Base-by-base conservation (phyloP, 495 filamentous ascomycete genomes). In the Lasiosphaeriaceae sp. region DNA sequence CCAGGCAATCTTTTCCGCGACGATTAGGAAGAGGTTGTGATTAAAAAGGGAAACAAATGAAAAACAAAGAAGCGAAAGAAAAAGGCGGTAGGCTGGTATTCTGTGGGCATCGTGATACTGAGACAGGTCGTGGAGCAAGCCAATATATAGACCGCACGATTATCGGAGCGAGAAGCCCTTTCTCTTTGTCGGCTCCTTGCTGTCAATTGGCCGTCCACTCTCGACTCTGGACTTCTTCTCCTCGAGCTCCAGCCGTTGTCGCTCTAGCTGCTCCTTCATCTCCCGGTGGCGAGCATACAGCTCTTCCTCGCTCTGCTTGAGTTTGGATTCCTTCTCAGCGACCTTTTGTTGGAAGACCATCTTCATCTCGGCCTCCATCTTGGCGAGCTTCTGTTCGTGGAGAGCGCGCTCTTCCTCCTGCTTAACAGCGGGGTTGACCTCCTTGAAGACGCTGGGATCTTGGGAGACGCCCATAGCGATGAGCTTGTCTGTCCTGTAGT, bases 271-370 rank as follows among this genome's bases (percentile, higher is more conserved):
- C 63, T 98, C 94, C 81, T 97, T 98, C 94, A 98, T 98, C 81
- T 98, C 94, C 67, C 91, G 84, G 77, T 98, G 94, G 65, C 94
- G 87, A 54, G 95, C 91, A 66, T 97, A 97, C 59, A 98, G 77
- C 80, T 98, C 94, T 75, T 97, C 94, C 76, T 98, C 94, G 83
- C 90, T 96, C 80, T 97, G 92, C 74, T 92, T 94, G 73, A 98
- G 81, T 77, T 98, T 98, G 84, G 90, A 96, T 76, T 98, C 94
- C 83, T 98, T 98, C 77, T 98, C 94, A 57, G 90, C 84, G 20
- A 98, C 94, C 88, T 98, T 98, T 74, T 97, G 95, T 73, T 98
- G 94, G 91, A 98, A 98, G 67, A 98, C 94, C 94, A 97, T 97
- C 90, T 97, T 97, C 94, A 98, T 98, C 74, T 98, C 94, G 67